Evolutionary conservation across 805 yeast genomes (phyloP).

Genomic region (Tetrapisispora iriomotensis): DNA sequence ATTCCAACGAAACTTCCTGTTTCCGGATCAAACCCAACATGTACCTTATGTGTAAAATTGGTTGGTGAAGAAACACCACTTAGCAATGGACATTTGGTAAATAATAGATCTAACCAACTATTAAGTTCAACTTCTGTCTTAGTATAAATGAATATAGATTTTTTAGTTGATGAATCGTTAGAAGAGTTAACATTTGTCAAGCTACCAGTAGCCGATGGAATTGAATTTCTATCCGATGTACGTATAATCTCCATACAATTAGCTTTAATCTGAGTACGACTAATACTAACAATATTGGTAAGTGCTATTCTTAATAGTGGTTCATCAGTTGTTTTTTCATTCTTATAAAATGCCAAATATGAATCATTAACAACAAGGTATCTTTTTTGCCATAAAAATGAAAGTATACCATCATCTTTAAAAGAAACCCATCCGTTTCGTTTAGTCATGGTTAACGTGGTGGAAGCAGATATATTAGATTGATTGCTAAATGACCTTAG

Average conservation of each 20-base stretch:
- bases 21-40: conserved; percentile 78
- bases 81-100: conserved; percentile 58
- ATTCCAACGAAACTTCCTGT: conserved; percentile 84
- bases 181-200: not conserved
- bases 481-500: not conserved
- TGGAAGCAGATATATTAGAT: not conserved
- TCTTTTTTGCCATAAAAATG: conserved; percentile 88
- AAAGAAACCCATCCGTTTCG: conserved; percentile 75
- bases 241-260: conserved; percentile 73
- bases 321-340: conserved; percentile 41
- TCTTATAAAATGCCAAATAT: conserved; percentile 63
- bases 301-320: conserved; percentile 44
- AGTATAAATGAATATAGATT: conserved; percentile 63
- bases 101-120: conserved; percentile 85
- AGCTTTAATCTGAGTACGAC: conserved; percentile 61
- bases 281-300: conserved; percentile 51
- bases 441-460: conserved; percentile 11
- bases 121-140: conserved; percentile 72
- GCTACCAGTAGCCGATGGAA: conserved; percentile 7
- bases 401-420: conserved; percentile 83
- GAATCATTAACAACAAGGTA: conserved; percentile 70
- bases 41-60: conserved; percentile 89
- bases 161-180: conserved; percentile 30
- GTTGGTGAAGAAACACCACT: conserved; percentile 80
- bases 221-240: conserved; percentile 28